Base-by-base conservation (phyloP, 495 filamentous ascomycete species). In the Hypoxylon cercidicola region DNA sequence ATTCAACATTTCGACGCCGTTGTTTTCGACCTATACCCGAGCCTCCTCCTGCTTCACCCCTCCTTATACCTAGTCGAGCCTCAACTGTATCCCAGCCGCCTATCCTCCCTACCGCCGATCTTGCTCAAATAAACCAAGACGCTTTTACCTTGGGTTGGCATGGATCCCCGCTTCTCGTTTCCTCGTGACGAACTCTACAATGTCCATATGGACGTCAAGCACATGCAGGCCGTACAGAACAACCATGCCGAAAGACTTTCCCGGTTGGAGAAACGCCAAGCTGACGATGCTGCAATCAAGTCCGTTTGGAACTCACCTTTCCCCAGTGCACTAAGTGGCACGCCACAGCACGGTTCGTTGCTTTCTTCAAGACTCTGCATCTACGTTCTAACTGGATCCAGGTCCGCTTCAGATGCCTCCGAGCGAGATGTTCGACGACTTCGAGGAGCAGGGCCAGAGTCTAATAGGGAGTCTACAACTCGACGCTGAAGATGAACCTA, bases 241-340 rank as follows among this genome's bases (percentile, higher is more conserved):
- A 88, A 91, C 65, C 92, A 96, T 77, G 82, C 85, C n/a, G 92
- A 96, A 66, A 84, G 93, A 52, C 80, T 97, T 60, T 78, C 87
- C 20, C 80, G 89, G 47, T 79, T 97, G 54, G 93, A 97, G 76
- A 89, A 90, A 62, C 88, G 89, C 55, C 90, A 92, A 59, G 91
- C 93, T 55, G 83, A 84, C 53, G 92, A 97, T 81, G 88, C 90
- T 34, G 84, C 89, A 37, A 74, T 96, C 72, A 96, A 90, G 74
- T 93, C 89, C 35, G 89, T 91, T 30, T 97, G 93, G 93, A 90
- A 89, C 55, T 95, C 92, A 40, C 91, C 92, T 0, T 96, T 94
- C 73, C 92, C 91, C 18, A 86, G 85, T 68, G 85, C 90, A 40
- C 74, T 91, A 79, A 89, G 53, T 84, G 91, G 90, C 71, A 90